These are phyloP conservation scores for Pharus latifolius DNA, from an alignment of 176 grass and related monocot genomes.

Conservation along the genomic window DNA sequence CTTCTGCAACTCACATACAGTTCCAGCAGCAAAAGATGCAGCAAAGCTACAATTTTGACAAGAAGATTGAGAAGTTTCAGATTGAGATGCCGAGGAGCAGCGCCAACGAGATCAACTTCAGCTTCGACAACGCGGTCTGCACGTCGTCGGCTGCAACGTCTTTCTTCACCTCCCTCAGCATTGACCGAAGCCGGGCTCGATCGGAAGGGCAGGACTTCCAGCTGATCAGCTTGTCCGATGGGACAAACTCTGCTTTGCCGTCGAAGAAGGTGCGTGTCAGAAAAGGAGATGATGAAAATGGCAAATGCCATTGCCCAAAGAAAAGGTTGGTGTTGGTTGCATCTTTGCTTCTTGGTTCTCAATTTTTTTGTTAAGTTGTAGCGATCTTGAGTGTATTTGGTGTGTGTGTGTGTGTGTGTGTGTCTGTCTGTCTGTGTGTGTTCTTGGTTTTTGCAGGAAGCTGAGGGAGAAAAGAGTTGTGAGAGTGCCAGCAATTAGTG, in stretches of 20 bases:
- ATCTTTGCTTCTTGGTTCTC: neutral
- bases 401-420: neutral
- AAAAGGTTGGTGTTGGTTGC: conserved; percentile 43
- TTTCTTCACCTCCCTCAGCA: conserved; percentile 40
- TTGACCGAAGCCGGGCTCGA: no score
- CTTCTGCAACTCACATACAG: neutral
- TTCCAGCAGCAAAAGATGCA: conserved; percentile 15
- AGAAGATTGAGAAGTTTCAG: conserved; percentile 27
- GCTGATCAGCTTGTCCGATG: conserved; percentile 42
- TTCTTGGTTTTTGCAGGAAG: conserved; percentile 45
- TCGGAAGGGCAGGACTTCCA: no score
- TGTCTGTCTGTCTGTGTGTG: neutral
- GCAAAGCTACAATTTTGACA: conserved; percentile 33
- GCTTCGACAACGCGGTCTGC: conserved; percentile 56
- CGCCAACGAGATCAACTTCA: conserved; percentile 47
- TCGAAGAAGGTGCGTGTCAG: conserved; percentile 17
- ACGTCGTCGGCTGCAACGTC: conserved; percentile 38
- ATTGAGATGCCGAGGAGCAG: conserved; percentile 26
- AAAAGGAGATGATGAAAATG: conserved; percentile 12
- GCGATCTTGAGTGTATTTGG: neutral
- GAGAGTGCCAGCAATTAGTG: conserved; percentile 73
- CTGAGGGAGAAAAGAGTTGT: conserved; percentile 76
- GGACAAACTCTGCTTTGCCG: conserved; percentile 8
- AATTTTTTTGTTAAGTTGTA: neutral
- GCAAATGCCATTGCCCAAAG: conserved; percentile 64